phyloP scores from a whole-genome alignment of 805 yeast genomes.

The Hemisphaericaspora nanyangensis region DNA sequence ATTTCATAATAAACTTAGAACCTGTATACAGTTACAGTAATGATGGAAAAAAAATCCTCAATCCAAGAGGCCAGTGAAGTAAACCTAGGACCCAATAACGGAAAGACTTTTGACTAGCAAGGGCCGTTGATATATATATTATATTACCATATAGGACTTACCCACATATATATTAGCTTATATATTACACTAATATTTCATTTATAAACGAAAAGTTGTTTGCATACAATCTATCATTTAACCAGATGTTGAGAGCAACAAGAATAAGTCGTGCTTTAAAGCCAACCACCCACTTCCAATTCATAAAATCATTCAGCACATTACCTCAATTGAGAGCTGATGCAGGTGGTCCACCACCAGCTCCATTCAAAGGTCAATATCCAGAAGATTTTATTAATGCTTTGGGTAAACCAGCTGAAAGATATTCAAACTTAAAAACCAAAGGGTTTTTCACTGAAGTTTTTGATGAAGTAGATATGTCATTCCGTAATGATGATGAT shows the following conservation, averaged over 20 bases:
- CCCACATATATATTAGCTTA: too few relatives aligned
- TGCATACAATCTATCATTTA: too few relatives aligned
- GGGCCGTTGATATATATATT: too few relatives aligned
- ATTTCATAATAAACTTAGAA: not conserved
- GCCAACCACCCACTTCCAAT: not conserved
- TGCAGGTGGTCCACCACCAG: too few relatives aligned
- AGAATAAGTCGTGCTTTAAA: constrained; percentile 8
- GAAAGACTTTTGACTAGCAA: too few relatives aligned
- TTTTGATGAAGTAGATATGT: constrained; percentile 44
- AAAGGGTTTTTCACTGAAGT: constrained; percentile 42
- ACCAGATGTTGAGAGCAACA: constrained; percentile 26
- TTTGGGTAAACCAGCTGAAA: constrained; percentile 34
- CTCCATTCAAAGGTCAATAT: constrained; percentile 21
- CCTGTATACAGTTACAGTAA: too few relatives aligned
- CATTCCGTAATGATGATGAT: constrained; percentile 41
- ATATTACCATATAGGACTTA: too few relatives aligned
- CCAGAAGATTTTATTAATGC: constrained; percentile 34
- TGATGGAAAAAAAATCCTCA: too few relatives aligned
- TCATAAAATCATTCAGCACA: constrained; percentile 14
- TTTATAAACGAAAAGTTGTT: too few relatives aligned
- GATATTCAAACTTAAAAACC: constrained; percentile 32
- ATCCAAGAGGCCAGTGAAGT: too few relatives aligned
- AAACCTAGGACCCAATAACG: too few relatives aligned
- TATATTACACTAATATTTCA: too few relatives aligned
- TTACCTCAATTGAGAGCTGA: constrained; percentile 12